Evolutionary conservation across 2,329 filamentous ascomycete species (phyloP), one percentile per base, ranked within the genome.

Genomic region (Neopestalotiopsis sp.): DNA sequence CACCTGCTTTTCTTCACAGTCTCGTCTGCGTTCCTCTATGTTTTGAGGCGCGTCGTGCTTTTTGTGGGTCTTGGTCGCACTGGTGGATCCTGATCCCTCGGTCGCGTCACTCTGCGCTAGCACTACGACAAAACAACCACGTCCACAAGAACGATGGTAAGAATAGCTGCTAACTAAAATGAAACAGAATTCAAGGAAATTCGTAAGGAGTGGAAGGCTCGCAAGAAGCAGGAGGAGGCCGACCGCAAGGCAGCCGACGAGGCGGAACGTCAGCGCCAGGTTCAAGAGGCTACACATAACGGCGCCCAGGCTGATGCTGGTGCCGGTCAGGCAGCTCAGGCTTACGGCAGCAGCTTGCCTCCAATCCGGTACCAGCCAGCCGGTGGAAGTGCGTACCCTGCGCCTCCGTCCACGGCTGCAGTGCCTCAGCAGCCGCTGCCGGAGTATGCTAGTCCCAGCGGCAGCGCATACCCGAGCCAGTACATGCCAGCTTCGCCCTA

Each of bases 201-300:
- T 70, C 93, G 96, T 72, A 98, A 98, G 79, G 95, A 98, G 78
- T 99, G 96, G 96, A 99, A 98, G 85, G 93, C 94, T 52, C 94
- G 96, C 77, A 98, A 98, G 89, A 99, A 99, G 93, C 96, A 98
- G 80, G 95, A 98, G 76, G 95, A 98, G 73, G 91, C 91, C 65
- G 88, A 90, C 75, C 93, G 95, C 77, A 98, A 98, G 85, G 92
- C 92, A 13, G 94, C 95, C 10, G 95, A 98, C 72, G 95, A 98
- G 78, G 88, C 91, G 72, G 88, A 91, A 71, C 92, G 95, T 68
- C 91, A 90, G 80, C 88, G 86, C 17, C 81, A 84, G 63, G 79
- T 79, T 7, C 78, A 78, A 1, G 79, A 78, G 0, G 74, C 74
- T 2, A 80, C 80, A 69, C 85, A 87, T 72, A 87, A 86, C 65